phyloP scores from a whole-genome alignment of 371 early-diverging fungal genomes.

The Batkoa obscura region DNA sequence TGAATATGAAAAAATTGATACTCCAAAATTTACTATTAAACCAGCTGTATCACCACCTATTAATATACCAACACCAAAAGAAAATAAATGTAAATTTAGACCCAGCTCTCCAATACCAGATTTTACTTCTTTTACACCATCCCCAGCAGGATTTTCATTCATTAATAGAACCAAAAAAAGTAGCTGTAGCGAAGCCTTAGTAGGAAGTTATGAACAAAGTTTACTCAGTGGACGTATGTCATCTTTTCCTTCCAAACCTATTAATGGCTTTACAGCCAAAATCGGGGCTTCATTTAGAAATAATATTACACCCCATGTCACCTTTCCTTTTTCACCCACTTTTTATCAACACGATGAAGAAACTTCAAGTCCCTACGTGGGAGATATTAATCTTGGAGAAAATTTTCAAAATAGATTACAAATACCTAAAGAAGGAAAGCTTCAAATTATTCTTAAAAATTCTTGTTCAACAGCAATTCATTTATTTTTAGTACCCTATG shows the following conservation, averaged over 20 bases:
- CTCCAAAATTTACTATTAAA: no score
- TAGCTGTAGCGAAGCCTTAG: conserved; percentile 2
- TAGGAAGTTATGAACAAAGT: conserved; percentile 24
- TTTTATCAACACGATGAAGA: conserved; percentile 45
- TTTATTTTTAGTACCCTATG: conserved; percentile 60
- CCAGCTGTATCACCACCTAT: no score
- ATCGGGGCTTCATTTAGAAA: conserved; percentile 42
- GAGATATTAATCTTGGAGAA: conserved; percentile 31
- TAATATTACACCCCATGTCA: conserved; percentile 45
- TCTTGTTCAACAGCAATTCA: conserved; percentile 60
- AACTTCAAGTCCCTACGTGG: conserved; percentile 40
- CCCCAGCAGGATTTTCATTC: no score
- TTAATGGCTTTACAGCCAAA: conserved; percentile 41
- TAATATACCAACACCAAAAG: no score
- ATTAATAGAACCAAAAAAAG: background rate
- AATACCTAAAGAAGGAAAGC: conserved; percentile 54
- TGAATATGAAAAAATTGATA: no score
- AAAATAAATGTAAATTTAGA: no score
- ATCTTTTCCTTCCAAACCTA: conserved; percentile 50
- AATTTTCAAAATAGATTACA: conserved; percentile 25
- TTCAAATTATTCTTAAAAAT: conserved; percentile 70
- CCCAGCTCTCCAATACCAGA: no score
- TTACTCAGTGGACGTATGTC: conserved; percentile 68
- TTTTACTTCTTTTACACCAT: no score
- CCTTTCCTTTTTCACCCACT: conserved; percentile 37